Conservation (phyloP, 192 early-diverging fungal genomes). For the Obelidium mucronatum region DNA sequence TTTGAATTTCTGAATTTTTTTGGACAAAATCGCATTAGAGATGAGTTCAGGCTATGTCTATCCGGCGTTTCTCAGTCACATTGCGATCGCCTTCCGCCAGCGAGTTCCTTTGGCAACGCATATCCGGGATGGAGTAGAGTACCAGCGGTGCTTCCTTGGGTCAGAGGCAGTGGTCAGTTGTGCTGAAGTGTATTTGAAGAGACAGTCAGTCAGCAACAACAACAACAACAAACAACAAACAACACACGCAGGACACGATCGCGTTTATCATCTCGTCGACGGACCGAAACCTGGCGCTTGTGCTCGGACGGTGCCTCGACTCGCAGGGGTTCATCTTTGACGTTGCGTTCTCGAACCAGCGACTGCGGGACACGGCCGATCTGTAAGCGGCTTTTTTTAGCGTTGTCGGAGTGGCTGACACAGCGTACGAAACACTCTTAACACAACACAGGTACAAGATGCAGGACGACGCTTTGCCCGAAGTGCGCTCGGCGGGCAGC, state of each 20-base stretch:
- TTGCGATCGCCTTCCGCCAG: constrained; percentile 46
- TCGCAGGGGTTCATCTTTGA: constrained; percentile 93
- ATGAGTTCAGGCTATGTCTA: too few relatives aligned
- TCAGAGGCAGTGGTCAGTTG: constrained; percentile 81
- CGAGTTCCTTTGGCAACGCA: constrained; percentile 55
- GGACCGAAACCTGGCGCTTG: constrained; percentile 86
- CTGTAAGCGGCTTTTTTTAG: constrained; percentile 51
- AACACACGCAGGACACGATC: constrained; percentile 70
- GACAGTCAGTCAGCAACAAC: too few relatives aligned
- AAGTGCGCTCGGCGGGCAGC: background rate
- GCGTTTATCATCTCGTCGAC: constrained; percentile 79
- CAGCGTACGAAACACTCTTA: too few relatives aligned
- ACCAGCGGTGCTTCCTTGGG: constrained; percentile 86
- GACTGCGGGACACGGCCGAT: constrained; percentile 85
- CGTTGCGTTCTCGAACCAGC: constrained; percentile 83
- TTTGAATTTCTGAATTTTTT: too few relatives aligned
- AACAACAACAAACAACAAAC: background rate
- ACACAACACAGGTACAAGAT: constrained; percentile 75
- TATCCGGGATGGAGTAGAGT: constrained; percentile 82
- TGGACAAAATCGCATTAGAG: too few relatives aligned
- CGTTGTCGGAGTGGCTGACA: background rate
- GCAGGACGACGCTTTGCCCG: constrained; percentile 45
- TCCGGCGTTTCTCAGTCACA: constrained; percentile 54
- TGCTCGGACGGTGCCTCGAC: constrained; percentile 88
- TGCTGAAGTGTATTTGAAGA: background rate